These are phyloP conservation scores for Aeschynomene evenia DNA, from an alignment of 306 rosid genomes.

Conservation along the genomic window DNA sequence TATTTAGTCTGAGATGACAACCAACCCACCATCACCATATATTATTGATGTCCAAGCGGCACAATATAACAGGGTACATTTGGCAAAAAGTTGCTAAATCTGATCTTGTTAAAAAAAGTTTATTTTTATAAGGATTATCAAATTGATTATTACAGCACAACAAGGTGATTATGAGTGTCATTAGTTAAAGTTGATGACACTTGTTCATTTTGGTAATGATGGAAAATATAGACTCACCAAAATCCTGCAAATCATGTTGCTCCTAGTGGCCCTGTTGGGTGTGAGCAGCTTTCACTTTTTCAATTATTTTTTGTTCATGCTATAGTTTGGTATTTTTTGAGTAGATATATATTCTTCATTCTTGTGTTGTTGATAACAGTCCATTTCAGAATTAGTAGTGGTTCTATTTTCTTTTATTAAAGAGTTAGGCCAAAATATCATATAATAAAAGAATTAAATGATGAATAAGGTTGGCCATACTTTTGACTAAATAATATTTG, in stretches of 20 bases:
- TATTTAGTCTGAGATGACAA: not conserved
- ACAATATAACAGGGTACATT: not conserved
- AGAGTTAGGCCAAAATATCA: not conserved
- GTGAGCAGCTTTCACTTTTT: not conserved
- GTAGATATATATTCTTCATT: not conserved
- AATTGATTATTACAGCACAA: not conserved
- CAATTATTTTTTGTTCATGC: not conserved
- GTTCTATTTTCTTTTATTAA: not conserved
- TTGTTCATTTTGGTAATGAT: not conserved
- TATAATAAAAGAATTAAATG: not conserved
- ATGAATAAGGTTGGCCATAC: not conserved
- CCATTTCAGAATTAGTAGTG: not conserved
- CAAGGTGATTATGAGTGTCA: not conserved
- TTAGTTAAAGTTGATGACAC: not conserved
- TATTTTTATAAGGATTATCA: not conserved
- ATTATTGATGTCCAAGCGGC: not conserved
- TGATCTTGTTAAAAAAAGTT: not conserved
- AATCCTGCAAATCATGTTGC: not conserved
- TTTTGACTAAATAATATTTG: no score
- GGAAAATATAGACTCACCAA: not conserved
- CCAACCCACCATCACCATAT: not conserved
- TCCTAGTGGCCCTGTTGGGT: not conserved
- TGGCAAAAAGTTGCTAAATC: not conserved
- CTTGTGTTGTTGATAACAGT: not conserved
- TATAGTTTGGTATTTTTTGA: not conserved